Base-by-base conservation (phyloP, 768 basidiomycete species). In the Mycena rebaudengoi region DNA sequence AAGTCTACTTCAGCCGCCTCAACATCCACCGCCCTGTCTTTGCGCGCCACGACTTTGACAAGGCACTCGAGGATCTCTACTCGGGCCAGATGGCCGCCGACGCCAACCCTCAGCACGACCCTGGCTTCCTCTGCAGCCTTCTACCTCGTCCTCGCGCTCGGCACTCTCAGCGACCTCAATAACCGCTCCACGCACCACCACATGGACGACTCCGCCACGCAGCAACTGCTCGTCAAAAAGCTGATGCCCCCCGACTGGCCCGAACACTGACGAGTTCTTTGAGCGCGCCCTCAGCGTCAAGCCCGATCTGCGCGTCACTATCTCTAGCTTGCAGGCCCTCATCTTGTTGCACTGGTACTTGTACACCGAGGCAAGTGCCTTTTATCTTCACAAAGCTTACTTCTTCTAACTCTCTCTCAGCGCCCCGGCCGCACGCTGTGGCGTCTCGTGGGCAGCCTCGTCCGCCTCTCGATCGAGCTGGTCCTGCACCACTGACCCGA, bases 311-410 rank as follows among this genome's bases (percentile, higher is more conserved):
- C 87, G 90, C 11, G 92, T 94, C 71, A 93, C 92, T 5, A 86
- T 94, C 41, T 88, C 89, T 6, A 92, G 91, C 71, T 77, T 95
- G 63, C 94, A 95, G 74, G 91, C 94, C 0, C 83, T 95, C 54
- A 93, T 94, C 25, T 76, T 95, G 7, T 75, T 95, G 46, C 94
- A 95, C 57, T 95, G 92, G 94, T 94, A 95, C 75, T 83, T 95
- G 21, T 95, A 95, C 70, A 93, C 89, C 21, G 94, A 95, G 84
- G 94, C 92, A 66, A 56, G 85, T 71, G 28, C 4, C 23, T 2
- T 11, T 63, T 18, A 25, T 7, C 12, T 33, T 1, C 49, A 20
- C 64, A 18, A 68, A 70, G 54, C 60, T 41, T 44, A 41, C 41
- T 58, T 46, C 39, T 48, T 66, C 32, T 49, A 21, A 56, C 48